Evolutionary conservation across 768 basidiomycete genomes (phyloP), one percentile per base, ranked within the genome.

Genomic region (Asterophora lycoperdoides): DNA sequence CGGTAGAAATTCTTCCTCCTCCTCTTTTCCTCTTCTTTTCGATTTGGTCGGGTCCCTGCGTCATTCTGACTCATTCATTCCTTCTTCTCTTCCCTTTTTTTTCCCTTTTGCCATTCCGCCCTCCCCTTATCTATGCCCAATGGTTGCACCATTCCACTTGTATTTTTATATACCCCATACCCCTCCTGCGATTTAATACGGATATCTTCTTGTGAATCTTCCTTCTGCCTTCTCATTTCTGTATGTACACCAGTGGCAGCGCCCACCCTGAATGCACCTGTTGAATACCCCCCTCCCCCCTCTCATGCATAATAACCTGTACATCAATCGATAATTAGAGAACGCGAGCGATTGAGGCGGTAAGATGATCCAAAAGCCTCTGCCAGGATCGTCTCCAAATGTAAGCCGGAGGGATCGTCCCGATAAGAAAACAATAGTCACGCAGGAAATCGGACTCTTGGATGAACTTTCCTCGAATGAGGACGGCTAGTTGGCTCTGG

Each of bases 131-230:
- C 33, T 45, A 8, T 46, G 36, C 5, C 26, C 14, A 38, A 34
- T 15, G 28, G 46, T 29, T 48, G 44, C 30, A 11, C 30, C 23
- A 26, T n/a, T 44, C 26, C 37, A 37, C 32, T 39, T 52, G 51
- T 56, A 52, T 35, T 30, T 47, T 49, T 39, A 49, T 41, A n/a
- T 35, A 40, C 45, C 20, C 41, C 30, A 23, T 46, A 30, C 41
- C 39, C 30, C 18, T 49, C 20, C 17, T 13, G 19, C 46, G 15
- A 8, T 47, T 51, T 51, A 34, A 48, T 45, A 32, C 38, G 28
- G 44, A 32, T 26, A 15, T 37, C 20, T 32, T 23, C 41, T 44
- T 42, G 30, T 44, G 33, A 34, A 38, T 36, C 42, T 20, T 39
- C n/a, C 17, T 33, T 41, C 26, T 30, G 10, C 36, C 39, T 44